Conservation (phyloP, 768 basidiomycete genomes). For the Ramaria sp. region DNA sequence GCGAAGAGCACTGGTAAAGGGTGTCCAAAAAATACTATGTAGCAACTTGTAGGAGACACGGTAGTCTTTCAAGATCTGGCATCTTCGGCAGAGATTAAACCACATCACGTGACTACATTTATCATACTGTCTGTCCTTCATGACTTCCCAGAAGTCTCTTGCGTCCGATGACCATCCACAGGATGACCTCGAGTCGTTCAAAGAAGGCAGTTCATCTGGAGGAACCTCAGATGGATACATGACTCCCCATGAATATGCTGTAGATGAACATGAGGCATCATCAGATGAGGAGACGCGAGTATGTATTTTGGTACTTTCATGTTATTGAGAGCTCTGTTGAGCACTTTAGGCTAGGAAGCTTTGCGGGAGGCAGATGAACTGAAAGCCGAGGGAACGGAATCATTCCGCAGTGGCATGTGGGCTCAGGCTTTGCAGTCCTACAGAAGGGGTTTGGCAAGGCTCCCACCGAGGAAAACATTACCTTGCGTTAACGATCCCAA, state of each 20-base stretch:
- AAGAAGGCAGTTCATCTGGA: not conserved
- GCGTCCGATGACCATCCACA: not conserved
- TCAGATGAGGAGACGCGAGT: not conserved
- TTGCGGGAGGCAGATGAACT: constrained; percentile 46
- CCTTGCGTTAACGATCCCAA: constrained; percentile 21
- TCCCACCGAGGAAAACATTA: constrained; percentile 32
- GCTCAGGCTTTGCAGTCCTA: constrained; percentile 64
- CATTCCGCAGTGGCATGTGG: constrained; percentile 59
- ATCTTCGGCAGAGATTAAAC: no score
- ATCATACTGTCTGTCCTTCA: no score
- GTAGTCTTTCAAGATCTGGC: no score
- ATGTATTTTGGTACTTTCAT: not conserved
- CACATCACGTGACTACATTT: no score
- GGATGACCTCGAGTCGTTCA: not conserved
- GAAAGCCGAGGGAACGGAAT: constrained; percentile 67
- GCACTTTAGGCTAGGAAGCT: constrained; percentile 23
- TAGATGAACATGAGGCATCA: not conserved
- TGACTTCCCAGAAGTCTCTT: no score
- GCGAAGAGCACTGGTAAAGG: constrained; percentile 23
- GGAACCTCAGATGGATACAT: not conserved
- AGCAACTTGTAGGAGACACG: no score
- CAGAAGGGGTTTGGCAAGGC: constrained; percentile 48
- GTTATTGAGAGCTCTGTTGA: not conserved
- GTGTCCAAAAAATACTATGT: not conserved
- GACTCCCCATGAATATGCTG: constrained; percentile 1